Evolutionary conservation across 139 green algal genomes (phyloP), one percentile per base, ranked within the genome.

Genomic region (Micractinium conductrix): DNA sequence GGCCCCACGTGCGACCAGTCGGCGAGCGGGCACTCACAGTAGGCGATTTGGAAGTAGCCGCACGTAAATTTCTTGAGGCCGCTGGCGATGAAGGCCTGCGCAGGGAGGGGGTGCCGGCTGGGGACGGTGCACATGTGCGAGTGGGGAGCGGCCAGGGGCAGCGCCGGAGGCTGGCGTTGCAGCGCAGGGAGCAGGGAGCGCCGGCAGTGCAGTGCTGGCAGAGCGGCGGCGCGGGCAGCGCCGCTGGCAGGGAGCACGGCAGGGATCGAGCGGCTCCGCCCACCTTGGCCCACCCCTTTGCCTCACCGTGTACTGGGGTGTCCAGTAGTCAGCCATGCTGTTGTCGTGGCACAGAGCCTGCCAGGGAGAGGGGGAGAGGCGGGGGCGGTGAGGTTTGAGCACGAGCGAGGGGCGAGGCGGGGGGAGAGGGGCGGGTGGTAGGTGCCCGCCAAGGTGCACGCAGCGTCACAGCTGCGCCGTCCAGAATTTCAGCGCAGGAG

Each of bases 321-420:
- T 82, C 76, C 62, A 71, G 28, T 58, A 82, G 28, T 82, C 76
- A 0, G 30, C 26, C 76, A 82, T 55, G 37, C 28, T 28, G 76
- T 82, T 14, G 16, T 82, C 42, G 21, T 82, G 62, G 58, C 76
- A 82, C 38, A 82, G 10, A 2, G 76, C 43, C 76, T 82, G 55
- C 24, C 12, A 40, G 37, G 48, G 22, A 37, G 33, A 26, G 33
- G 30, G 26, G 55, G 40, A 58, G 2, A 48, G 37, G 37, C n/a
- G 65, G n/a, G 65, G 30, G 1, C 2, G 7, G n/a, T 28, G 65
- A 10, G 30, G 62, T 35, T 10, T 35, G 62, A 37, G 58, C 58
- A 67, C 26, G 62, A 28, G 53, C 53, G 19, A 22, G 53, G 24
- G 53, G 48, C 16, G 48, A 10, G 48, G 48, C 48, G 16, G 16